Evolutionary conservation across 768 basidiomycete genomes (phyloP).

Genomic region (Cyclocybe aegerita): DNA sequence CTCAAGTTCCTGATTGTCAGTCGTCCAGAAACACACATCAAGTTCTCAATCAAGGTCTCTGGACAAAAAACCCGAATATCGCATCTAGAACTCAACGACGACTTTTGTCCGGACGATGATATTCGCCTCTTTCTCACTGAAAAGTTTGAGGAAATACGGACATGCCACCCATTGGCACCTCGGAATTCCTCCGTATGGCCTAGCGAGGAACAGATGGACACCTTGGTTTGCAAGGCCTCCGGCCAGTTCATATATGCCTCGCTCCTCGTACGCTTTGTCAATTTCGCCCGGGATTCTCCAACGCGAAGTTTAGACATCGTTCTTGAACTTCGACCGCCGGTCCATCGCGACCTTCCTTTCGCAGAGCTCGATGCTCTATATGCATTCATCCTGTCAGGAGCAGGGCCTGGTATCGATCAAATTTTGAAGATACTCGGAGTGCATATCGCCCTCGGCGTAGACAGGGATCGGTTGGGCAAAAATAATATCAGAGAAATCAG

Average conservation of each 20-base stretch:
- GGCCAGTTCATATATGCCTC: slow-evolving; percentile 19
- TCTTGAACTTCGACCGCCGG: background rate
- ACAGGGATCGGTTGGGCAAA: background rate
- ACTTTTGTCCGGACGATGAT: slow-evolving; percentile 10
- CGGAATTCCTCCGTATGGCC: slow-evolving; percentile 15
- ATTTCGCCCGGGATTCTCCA: slow-evolving; percentile 5
- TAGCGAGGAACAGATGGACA: background rate
- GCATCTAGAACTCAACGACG: slow-evolving; percentile 12
- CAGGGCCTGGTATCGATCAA: too few species aligned
- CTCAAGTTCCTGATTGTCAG: slow-evolving; percentile 12
- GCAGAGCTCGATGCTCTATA: slow-evolving; percentile 15
- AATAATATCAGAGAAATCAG: background rate
- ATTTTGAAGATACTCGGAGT: background rate
- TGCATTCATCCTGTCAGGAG: slow-evolving; percentile 6
- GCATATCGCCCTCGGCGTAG: background rate
- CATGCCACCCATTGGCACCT: slow-evolving; percentile 2
- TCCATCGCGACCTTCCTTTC: slow-evolving; percentile 7
- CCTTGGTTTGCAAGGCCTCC: slow-evolving; percentile 13
- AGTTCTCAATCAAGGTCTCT: slow-evolving; percentile 4
- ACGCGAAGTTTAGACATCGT: slow-evolving; percentile 10
- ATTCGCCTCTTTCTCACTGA: slow-evolving; percentile 9
- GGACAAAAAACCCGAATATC: background rate
- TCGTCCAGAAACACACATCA: slow-evolving; percentile 12
- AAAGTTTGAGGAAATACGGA: slow-evolving; percentile 10
- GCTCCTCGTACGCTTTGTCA: slow-evolving; percentile 10